Percentiles rank a stretch among this genome's conserved stretches.
phyloP scores from a whole-genome alignment of 1,284 basidiomycete species.

The Tilletia walkeri region DNA sequence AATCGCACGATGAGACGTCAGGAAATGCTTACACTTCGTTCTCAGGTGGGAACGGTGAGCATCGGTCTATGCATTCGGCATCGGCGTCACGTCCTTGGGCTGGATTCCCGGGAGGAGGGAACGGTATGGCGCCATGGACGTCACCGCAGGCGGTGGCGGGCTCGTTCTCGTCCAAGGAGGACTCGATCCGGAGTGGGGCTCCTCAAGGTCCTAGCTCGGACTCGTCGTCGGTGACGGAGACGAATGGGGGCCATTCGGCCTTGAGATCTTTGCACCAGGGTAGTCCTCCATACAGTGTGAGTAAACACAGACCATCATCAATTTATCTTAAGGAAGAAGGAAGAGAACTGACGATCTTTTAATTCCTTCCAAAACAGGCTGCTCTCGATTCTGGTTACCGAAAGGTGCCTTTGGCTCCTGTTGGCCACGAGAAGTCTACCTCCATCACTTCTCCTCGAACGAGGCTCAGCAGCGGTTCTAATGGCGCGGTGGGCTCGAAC shows the following conservation, averaged over 20 bases:
- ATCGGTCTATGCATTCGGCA: not conserved
- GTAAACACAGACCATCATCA: not conserved
- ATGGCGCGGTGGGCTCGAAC: not conserved
- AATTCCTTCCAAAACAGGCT: not conserved
- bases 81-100: not conserved
- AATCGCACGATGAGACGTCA: not conserved
- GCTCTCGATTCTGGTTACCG: slow-evolving; percentile 3
- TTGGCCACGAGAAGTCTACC: slow-evolving; percentile 15
- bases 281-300: slow-evolving; percentile 7
- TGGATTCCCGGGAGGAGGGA: not conserved
- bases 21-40: no score
- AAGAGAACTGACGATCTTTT: not conserved
- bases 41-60: not conserved
- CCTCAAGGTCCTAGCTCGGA: slow-evolving; percentile 1
- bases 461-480: not conserved
- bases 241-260: not conserved
- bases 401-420: slow-evolving; percentile 12
- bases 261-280: slow-evolving; percentile 14
- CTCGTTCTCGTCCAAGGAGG: not conserved
- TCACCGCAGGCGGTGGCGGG: slow-evolving; percentile 13
- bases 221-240: slow-evolving; percentile 6
- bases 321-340: not conserved
- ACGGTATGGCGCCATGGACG: slow-evolving; percentile 1
- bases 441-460: slow-evolving; percentile 7
- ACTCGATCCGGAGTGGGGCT: not conserved